Evolutionary conservation across 106 monocot genomes (phyloP).

Genomic region (Dioscorea dumetorum): DNA sequence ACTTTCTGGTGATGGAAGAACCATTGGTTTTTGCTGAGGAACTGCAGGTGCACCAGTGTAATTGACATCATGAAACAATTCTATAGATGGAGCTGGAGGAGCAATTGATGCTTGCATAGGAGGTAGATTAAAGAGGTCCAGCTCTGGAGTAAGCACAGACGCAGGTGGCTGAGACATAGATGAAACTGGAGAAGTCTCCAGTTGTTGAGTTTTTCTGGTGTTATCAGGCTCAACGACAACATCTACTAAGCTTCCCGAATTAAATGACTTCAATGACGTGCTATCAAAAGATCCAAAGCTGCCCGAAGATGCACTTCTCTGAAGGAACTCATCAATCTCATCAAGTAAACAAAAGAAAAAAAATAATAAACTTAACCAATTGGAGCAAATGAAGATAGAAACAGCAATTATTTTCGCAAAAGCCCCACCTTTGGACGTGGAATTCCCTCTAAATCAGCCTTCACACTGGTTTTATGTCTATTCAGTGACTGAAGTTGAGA

Average conservation of each 20-base stretch:
- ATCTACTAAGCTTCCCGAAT: slow-evolving; percentile 43
- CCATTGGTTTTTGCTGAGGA: slow-evolving; percentile 11
- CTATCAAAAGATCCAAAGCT: slow-evolving; percentile 52
- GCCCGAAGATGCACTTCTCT: slow-evolving; percentile 71
- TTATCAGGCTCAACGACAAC: slow-evolving; percentile 19
- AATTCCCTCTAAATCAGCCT: slow-evolving; percentile 17
- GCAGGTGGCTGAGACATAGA: slow-evolving; percentile 16
- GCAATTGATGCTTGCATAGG: slow-evolving; percentile 20
- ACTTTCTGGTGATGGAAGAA: slow-evolving; percentile 26
- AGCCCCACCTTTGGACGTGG: slow-evolving; percentile 25
- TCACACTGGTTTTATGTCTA: slow-evolving; percentile 15
- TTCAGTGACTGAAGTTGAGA: not conserved
- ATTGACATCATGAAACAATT: slow-evolving; percentile 44
- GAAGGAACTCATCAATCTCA: slow-evolving; percentile 1
- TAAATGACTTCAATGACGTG: slow-evolving; percentile 33
- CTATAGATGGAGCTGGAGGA: slow-evolving; percentile 22
- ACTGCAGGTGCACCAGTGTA: slow-evolving; percentile 18
- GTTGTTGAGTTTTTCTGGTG: slow-evolving; percentile 10
- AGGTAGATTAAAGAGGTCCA: slow-evolving; percentile 26
- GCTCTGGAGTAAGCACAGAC: slow-evolving; percentile 6
- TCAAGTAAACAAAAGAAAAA: not conserved
- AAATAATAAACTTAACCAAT: not conserved
- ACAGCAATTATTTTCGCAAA: not conserved
- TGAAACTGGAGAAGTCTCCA: slow-evolving; percentile 2
- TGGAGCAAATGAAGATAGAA: not conserved